Evolutionary conservation across 441 rosid genomes (phyloP).

Genomic region (Francoa sonchifolia): DNA sequence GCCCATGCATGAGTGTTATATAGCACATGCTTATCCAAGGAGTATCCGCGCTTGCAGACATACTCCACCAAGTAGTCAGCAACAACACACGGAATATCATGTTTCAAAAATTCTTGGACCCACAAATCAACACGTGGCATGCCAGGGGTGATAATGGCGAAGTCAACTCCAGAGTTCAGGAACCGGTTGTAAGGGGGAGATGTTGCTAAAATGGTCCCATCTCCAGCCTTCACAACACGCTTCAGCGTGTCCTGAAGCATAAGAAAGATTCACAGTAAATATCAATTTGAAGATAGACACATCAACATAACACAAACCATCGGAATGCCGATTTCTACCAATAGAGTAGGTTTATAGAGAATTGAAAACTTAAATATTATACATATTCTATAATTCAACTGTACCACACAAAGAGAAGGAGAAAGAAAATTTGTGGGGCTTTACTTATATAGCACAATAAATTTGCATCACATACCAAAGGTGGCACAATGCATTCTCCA

Average conservation of each 20-base stretch:
- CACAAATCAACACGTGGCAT: constrained; percentile 56
- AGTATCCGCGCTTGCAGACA: constrained; percentile 80
- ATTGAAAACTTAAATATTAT: no score
- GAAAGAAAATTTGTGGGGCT: no score
- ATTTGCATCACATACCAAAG: constrained; percentile 46
- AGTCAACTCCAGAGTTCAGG: constrained; percentile 61
- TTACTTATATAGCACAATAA: neutral
- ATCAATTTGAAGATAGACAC: neutral
- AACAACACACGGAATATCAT: constrained; percentile 79
- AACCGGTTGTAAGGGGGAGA: constrained; percentile 86
- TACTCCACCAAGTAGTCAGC: constrained; percentile 91
- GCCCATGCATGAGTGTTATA: constrained; percentile 71
- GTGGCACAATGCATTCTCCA: constrained; percentile 82
- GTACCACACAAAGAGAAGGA: no score
- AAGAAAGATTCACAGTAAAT: neutral
- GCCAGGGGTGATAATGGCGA: constrained; percentile 68
- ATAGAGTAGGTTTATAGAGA: neutral
- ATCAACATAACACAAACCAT: no score
- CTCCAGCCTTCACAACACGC: constrained; percentile 91
- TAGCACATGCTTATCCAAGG: constrained; percentile 72
- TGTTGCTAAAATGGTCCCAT: constrained; percentile 80
- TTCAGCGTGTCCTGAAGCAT: constrained; percentile 74
- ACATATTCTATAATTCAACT: no score
- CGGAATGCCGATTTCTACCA: neutral
- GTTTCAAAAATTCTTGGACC: constrained; percentile 75